Evolutionary conservation across 169 alveolate genomes (phyloP).

Genomic region (Plasmodium cynomolgi): DNA sequence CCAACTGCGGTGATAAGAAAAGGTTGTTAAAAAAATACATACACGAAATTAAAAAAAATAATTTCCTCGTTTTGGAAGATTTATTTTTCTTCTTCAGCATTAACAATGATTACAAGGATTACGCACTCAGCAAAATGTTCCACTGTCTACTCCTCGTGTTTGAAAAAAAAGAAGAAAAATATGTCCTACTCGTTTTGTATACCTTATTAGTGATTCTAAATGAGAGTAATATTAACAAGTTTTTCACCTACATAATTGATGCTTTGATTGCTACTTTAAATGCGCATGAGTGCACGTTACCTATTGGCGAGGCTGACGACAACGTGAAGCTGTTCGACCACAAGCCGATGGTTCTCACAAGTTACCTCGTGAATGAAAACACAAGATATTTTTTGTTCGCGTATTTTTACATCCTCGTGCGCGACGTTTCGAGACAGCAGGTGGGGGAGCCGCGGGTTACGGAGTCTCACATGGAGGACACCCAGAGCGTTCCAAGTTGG

Average conservation of each 20-base stretch:
- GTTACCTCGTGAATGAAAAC: conserved; percentile 13
- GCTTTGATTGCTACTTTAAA: conserved; percentile 17
- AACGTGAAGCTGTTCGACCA: conserved; percentile 35
- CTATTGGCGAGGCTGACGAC: conserved; percentile 24
- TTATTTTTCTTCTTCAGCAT: conserved; percentile 17
- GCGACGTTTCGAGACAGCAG: conserved; percentile 10
- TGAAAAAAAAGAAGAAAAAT: conserved; percentile 32
- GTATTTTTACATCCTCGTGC: conserved; percentile 20
- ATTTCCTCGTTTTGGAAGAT: conserved; percentile 34
- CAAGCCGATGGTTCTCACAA: conserved; percentile 53
- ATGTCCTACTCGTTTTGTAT: conserved; percentile 19
- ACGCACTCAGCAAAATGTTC: conserved; percentile 34
- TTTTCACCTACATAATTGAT: conserved; percentile 13
- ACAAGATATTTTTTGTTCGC: conserved; percentile 32
- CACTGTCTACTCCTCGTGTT: conserved; percentile 37
- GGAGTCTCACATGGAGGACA: not conserved
- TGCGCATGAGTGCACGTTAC: conserved; percentile 23
- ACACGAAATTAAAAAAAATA: conserved; percentile 30
- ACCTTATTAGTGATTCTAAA: conserved; percentile 12
- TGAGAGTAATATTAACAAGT: conserved; percentile 24
- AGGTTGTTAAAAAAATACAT: conserved; percentile 39
- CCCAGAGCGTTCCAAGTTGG: not conserved
- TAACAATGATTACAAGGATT: conserved; percentile 20
- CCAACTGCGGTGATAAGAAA: conserved; percentile 19
- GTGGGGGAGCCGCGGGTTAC: not conserved